Conservation (phyloP, 768 basidiomycete genomes). For the Exidia glandulosa region DNA sequence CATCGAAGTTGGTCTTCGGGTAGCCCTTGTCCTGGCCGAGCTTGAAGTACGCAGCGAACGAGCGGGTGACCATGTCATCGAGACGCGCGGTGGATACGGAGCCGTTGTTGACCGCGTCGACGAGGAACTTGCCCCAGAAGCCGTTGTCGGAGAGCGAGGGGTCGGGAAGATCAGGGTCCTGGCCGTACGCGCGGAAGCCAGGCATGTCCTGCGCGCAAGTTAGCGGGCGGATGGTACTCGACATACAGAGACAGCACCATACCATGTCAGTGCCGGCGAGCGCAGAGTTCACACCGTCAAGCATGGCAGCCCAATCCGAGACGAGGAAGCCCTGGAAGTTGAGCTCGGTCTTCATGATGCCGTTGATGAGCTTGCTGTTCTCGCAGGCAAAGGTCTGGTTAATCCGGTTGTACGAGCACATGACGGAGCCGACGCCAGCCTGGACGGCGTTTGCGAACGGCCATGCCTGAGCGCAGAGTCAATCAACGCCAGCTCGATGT, state of each 20-base stretch:
- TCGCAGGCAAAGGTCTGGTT: conserved; percentile 50
- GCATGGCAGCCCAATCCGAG: conserved; percentile 14
- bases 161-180: conserved; percentile 16
- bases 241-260: too few species aligned
- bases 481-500: not conserved
- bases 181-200: conserved; percentile 41
- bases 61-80: conserved; percentile 60
- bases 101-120: conserved; percentile 46
- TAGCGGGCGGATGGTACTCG: too few species aligned
- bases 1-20: conserved; percentile 26
- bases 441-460: conserved; percentile 61
- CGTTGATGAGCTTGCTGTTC: conserved; percentile 58
- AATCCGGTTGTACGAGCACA: conserved; percentile 58
- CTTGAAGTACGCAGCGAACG: conserved; percentile 20
- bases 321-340: conserved; percentile 54
- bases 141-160: conserved; percentile 3
- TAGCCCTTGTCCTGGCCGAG: conserved; percentile 21
- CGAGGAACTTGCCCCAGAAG: conserved; percentile 24
- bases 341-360: conserved; percentile 62
- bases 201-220: conserved; percentile 48
- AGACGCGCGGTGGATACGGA: conserved; percentile 54
- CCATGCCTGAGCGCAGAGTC: conserved; percentile 21
- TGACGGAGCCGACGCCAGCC: conserved; percentile 62
- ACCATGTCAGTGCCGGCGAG: conserved; percentile 44
- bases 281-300: conserved; percentile 18